These are phyloP conservation scores for Comarum palustre DNA, from an alignment of 306 rosid species.

Conservation along the genomic window DNA sequence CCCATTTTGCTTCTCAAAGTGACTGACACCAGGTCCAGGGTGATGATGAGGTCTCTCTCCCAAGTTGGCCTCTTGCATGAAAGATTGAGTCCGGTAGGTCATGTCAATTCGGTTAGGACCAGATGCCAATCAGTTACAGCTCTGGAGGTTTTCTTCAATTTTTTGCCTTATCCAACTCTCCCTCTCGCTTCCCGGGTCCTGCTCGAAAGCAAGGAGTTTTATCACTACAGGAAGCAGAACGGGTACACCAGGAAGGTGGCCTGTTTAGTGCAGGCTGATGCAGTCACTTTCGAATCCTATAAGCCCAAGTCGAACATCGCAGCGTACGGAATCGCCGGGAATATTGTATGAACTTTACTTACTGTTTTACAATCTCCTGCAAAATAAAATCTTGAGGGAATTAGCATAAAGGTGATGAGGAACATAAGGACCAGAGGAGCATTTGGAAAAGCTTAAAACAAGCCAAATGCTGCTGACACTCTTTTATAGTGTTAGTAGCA, in stretches of 20 bases:
- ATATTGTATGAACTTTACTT: not conserved
- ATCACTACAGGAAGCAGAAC: slow-evolving; percentile 23
- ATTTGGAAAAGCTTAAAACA: not conserved
- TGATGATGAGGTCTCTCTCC: not conserved
- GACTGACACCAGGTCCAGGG: not conserved
- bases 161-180: not conserved
- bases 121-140: not conserved
- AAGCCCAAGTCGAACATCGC: slow-evolving; percentile 14
- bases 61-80: not conserved
- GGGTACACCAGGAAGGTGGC: slow-evolving; percentile 39
- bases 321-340: not conserved
- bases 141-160: not conserved
- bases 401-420: not conserved
- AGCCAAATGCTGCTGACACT: not conserved
- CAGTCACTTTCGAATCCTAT: not conserved
- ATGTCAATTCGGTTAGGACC: not conserved
- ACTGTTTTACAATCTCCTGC: not conserved
- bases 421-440: not conserved
- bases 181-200: slow-evolving; percentile 44
- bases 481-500: not conserved
- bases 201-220: slow-evolving; percentile 34
- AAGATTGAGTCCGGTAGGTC: not conserved
- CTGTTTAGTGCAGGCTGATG: slow-evolving; percentile 41
- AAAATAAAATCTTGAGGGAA: not conserved
- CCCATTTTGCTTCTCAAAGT: not conserved